Base-by-base conservation (phyloP, 2,329 filamentous ascomycete genomes). In the Ceratocystis cacaofunesta region DNA sequence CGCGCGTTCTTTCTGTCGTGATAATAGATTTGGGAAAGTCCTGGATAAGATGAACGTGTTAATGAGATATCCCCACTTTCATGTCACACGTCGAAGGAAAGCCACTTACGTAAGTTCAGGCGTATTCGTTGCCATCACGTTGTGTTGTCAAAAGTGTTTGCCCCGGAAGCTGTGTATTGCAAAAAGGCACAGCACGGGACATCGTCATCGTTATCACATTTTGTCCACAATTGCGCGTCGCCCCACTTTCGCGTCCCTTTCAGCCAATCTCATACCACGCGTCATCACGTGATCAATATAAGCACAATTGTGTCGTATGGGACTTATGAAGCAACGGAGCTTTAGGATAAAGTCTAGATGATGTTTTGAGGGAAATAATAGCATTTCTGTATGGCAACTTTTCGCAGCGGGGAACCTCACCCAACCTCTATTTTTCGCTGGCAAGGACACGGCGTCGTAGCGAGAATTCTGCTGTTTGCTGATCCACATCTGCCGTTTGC, bases 201-300 rank as follows among this genome's bases (percentile, higher is more conserved):
- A 25, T 52, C 48, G 48, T n/a, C 48, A 61, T 19, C 30, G 8
- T 22, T n/a, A 5, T 17, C 32, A 12, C n/a, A 44, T 63, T 36
- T 57, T 66, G 22, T 5, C n/a, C 50, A 46, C 36, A 63, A 12
- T 1, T 17, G 22, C 22, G 44, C 36, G 36, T n/a, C 36, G 62
- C 65, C 62, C 68, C 66, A 68, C 68, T 68, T 66, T 62, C 44
- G 30, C 46, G 55, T 57, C 43, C 10, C 12, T 3, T 41, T 4
- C 1, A 15, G 3, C 10, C 36, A 41, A 5, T 41, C 36, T 15
- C 36, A 41, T 15, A 41, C 12, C 36, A 41, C 68, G 68, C 68
- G 66, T 50, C 22, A 48, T 68, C 68, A 68, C 68, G 66, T 68
- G 68, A 52, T 4, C 22, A 44, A 3, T 5, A 48, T 15, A 46